Base-by-base conservation (phyloP, 352 stramenopile species). In the Globisporangium camurandrum region DNA sequence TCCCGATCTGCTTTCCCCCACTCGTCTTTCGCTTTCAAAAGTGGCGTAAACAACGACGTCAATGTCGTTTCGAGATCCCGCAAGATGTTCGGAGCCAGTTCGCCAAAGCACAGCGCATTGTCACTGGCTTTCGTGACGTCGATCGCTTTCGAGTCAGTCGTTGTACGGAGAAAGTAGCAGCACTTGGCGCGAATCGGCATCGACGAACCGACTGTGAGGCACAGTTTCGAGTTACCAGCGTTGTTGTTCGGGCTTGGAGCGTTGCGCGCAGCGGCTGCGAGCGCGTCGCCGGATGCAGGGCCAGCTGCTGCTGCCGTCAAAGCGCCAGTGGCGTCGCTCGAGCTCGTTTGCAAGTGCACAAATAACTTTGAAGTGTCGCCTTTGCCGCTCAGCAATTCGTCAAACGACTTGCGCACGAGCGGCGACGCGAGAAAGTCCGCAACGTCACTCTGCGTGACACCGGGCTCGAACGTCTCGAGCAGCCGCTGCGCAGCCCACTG, bases 1-100 rank as follows among this genome's bases (percentile, higher is more conserved):
- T 98, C 92, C 6, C 84, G 50, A 55, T 97, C 93, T 2, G 94
- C 89, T 56, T 97, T 96, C 2, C 95, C 96, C 96, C 96, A 99
- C 64, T 97, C 90, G 27, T 95, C 83, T 24, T 94, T 97, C 38
- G 84, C 71, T 46, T 95, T 95, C 38, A 98, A 72, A 6, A 98
- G 62, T 17, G 94, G 93, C 49, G 74, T 81, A 57, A 98, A 98
- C 11, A 96, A 75, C 61, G 61, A 60, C 20, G 61, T 88, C 64
- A 92, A 86, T 31, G 79, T 90, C 20, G 73, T 86, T 51, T 92
- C 82, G 1, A 93, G 61, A 30, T 90, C 77, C 7, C 83, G 56
- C 2, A 96, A 48, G 51, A 95, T 87, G 27, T 95, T 92, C 0
- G 82, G 78, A 7, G 75, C 80, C 22, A 95, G 55, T 45, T 95